These are phyloP conservation scores for Colletotrichum cereale DNA, from an alignment of 2,329 filamentous ascomycete species.

Conservation along the genomic window DNA sequence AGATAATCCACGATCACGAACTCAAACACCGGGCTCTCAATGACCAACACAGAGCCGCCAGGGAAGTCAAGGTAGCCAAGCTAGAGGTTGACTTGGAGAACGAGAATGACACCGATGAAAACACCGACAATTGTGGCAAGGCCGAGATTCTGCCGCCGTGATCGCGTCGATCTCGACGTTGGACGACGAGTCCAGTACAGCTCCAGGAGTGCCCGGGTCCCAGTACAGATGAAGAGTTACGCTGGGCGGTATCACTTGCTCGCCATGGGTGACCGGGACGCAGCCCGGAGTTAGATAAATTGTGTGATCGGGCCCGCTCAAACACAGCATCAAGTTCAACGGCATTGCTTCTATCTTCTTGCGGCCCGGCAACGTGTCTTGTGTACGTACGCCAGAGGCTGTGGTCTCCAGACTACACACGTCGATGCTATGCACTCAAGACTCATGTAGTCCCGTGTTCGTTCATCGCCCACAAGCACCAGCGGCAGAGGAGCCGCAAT, in stretches of 20 bases:
- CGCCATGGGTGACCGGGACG: constrained; percentile 65
- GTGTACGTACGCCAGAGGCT: not conserved
- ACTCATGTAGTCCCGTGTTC: no score
- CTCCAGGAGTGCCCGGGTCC: constrained; percentile 68
- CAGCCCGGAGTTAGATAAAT: no score
- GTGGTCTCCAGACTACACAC: not conserved
- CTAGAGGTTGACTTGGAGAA: constrained; percentile 46
- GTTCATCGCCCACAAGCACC: not conserved
- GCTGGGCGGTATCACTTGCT: constrained; percentile 66
- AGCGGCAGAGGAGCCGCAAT: not conserved
- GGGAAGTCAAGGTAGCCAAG: constrained; percentile 39
- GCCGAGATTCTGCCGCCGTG: constrained; percentile 61
- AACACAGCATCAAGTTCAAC: not conserved
- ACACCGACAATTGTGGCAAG: constrained; percentile 50
- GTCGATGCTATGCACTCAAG: not conserved
- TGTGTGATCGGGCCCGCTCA: not conserved
- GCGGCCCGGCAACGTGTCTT: not conserved
- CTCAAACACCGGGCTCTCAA: constrained; percentile 36
- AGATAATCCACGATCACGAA: not conserved
- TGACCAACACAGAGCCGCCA: not conserved
- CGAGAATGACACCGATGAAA: constrained; percentile 63
- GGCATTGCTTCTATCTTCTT: not conserved
- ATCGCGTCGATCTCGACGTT: constrained; percentile 69
- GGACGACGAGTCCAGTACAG: constrained; percentile 67
- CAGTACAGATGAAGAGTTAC: constrained; percentile 64